These are phyloP conservation scores for Acephala macrosclerotiorum DNA, from an alignment of 2,329 filamentous ascomycete species.

Conservation along the genomic window DNA sequence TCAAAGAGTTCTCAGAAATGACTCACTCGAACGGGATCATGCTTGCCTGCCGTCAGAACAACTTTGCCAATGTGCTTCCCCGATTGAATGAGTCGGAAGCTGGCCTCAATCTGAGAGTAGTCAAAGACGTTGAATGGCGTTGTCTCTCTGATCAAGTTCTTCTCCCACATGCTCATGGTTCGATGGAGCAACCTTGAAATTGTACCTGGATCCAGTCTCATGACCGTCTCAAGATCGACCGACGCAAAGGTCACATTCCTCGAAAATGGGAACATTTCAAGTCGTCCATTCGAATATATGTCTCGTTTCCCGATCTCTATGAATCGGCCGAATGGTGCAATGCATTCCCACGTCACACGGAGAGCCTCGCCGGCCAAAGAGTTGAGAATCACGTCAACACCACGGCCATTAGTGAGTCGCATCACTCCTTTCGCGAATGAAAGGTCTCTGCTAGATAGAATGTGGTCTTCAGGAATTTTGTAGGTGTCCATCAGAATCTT, in stretches of 20 bases:
- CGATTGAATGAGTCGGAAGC: conserved; percentile 24
- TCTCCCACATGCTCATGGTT: neutral
- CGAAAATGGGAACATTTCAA: neutral
- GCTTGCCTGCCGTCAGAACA: neutral
- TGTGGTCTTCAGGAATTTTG: conserved; percentile 48
- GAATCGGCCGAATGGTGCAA: conserved; percentile 48
- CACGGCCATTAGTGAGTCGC: conserved; percentile 30
- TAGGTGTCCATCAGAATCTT: conserved; percentile 44
- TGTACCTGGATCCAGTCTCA: neutral
- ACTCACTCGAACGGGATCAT: neutral
- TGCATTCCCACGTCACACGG: conserved; percentile 42
- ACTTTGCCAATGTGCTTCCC: conserved; percentile 28
- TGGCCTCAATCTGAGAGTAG: conserved; percentile 19
- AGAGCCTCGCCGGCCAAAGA: conserved; percentile 37
- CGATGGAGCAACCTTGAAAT: neutral
- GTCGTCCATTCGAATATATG: neutral
- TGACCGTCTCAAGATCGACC: neutral
- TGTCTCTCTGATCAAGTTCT: neutral
- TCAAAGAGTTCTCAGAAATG: neutral
- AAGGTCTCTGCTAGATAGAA: conserved; percentile 49
- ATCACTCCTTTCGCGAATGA: conserved; percentile 46
- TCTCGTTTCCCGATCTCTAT: conserved; percentile 41
- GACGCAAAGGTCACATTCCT: neutral
- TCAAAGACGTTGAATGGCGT: neutral
- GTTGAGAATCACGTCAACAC: conserved; percentile 42